Conservation (phyloP, 768 basidiomycete genomes). For the Glaciozyma martinii region DNA sequence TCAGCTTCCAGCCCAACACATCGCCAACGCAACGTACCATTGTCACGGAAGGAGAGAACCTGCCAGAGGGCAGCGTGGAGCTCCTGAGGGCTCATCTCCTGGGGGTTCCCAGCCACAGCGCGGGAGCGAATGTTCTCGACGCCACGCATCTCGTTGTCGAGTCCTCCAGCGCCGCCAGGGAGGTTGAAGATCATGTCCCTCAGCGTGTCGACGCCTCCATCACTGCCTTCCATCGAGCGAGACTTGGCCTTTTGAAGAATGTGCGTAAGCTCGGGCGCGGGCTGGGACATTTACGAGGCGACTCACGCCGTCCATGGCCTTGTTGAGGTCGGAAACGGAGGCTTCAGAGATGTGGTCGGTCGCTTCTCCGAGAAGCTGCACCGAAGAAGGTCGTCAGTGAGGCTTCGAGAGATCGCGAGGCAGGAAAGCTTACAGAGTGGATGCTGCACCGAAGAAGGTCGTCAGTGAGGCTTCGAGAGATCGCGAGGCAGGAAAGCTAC, state of each 20-base stretch:
- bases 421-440: conserved; percentile 43
- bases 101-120: conserved; percentile 56
- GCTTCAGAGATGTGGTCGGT: conserved; percentile 56
- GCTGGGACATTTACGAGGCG: too few relatives aligned
- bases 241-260: conserved; percentile 38
- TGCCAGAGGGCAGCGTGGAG: conserved; percentile 74
- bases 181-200: conserved; percentile 55
- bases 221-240: conserved; percentile 30
- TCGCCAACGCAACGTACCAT: conserved; percentile 35
- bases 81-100: conserved; percentile 82
- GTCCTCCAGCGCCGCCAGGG: conserved; percentile 49
- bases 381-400: background rate
- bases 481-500: conserved; percentile 23
- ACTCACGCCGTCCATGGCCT: conserved; percentile 57
- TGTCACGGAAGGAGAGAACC: conserved; percentile 74
- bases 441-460: conserved; percentile 32
- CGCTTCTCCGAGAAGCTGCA: conserved; percentile 40
- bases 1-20: conserved; percentile 2
- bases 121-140: conserved; percentile 58
- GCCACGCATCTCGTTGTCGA: conserved; percentile 41
- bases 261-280: too few relatives aligned
- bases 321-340: conserved; percentile 78
- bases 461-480: background rate
- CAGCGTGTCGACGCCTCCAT: conserved; percentile 47
- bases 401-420: too few relatives aligned